A percentile compares a stretch with the other conserved stretches of the same genome.
Evolutionary conservation across 176 grass and related monocot species (phyloP).

Genomic region (Triticum timopheevii): DNA sequence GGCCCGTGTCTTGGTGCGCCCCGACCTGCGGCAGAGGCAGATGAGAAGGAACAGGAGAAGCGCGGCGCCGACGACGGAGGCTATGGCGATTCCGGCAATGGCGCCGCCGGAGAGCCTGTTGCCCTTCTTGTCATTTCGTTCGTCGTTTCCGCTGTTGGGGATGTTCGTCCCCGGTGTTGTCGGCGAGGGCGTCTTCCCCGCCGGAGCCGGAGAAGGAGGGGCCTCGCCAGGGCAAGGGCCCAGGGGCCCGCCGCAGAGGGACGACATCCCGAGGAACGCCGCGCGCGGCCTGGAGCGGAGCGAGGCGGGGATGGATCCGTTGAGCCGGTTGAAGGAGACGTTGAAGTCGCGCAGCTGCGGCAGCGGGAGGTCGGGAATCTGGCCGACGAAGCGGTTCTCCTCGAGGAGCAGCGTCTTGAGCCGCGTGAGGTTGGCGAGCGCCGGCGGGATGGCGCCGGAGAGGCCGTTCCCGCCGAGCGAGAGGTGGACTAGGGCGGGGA

Average conservation of each 20-base stretch:
- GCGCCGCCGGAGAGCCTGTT: constrained; percentile 60
- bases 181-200: constrained; percentile 10
- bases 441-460: constrained; percentile 32
- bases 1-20: constrained; percentile 39
- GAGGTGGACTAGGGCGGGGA: constrained; percentile 41
- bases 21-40: constrained; percentile 49
- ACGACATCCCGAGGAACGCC: constrained; percentile 44
- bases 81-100: constrained; percentile 63
- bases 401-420: constrained; percentile 51
- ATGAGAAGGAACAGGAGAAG: constrained; percentile 51
- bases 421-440: constrained; percentile 39
- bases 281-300: constrained; percentile 37
- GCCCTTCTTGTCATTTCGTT: constrained; percentile 10
- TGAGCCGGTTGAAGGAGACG: constrained; percentile 64
- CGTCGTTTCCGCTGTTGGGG: not conserved
- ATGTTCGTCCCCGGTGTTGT: not conserved
- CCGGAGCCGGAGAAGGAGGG: constrained; percentile 45
- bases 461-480: constrained; percentile 48
- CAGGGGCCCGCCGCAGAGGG: constrained; percentile 54
- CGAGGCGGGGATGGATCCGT: constrained; percentile 53
- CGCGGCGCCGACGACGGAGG: constrained; percentile 33
- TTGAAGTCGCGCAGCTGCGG: constrained; percentile 46
- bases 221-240: constrained; percentile 48
- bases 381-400: constrained; percentile 48
- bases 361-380: constrained; percentile 44